Percentiles rank a stretch among this genome's conserved stretches.
phyloP scores from a whole-genome alignment of 1,284 basidiomycete species.

The Sutorius eximius region DNA sequence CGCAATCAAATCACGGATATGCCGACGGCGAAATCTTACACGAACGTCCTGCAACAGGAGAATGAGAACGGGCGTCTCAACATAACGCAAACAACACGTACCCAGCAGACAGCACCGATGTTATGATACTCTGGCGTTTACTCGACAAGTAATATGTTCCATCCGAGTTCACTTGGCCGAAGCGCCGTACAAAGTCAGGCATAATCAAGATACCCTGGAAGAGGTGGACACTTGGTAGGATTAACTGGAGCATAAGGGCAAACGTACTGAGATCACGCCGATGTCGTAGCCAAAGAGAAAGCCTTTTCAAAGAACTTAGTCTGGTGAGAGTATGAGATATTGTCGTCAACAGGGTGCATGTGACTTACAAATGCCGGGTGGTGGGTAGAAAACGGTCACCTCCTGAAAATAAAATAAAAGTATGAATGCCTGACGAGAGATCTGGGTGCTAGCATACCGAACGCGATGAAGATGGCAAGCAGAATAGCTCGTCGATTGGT shows the following conservation, averaged over 20 bases:
- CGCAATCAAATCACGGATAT: constrained; percentile 1
- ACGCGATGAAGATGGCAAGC: constrained; percentile 59
- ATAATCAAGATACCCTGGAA: constrained; percentile 71
- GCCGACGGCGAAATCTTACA: constrained; percentile 38
- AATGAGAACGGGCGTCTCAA: not conserved
- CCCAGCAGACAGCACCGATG: constrained; percentile 76
- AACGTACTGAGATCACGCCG: constrained; percentile 59
- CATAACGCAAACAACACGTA: constrained; percentile 29
- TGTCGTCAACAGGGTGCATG: not conserved
- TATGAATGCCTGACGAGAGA: constrained; percentile 22
- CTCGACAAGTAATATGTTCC: constrained; percentile 56
- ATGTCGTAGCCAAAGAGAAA: constrained; percentile 71
- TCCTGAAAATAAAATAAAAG: constrained; percentile 5
- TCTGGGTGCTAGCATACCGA: constrained; percentile 32
- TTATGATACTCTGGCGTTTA: constrained; percentile 72
- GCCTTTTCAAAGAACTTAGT: constrained; percentile 34
- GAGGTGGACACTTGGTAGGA: not conserved
- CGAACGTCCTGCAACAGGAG: constrained; percentile 47
- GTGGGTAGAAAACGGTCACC: constrained; percentile 4
- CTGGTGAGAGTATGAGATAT: constrained; percentile 1
- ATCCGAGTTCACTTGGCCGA: constrained; percentile 54
- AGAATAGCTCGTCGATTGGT: constrained; percentile 27
- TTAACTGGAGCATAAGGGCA: not conserved
- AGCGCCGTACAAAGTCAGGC: constrained; percentile 71
- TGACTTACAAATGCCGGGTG: not conserved